Evolutionary conservation across 306 rosid genomes (phyloP).

Genomic region (Quercus mongolica): DNA sequence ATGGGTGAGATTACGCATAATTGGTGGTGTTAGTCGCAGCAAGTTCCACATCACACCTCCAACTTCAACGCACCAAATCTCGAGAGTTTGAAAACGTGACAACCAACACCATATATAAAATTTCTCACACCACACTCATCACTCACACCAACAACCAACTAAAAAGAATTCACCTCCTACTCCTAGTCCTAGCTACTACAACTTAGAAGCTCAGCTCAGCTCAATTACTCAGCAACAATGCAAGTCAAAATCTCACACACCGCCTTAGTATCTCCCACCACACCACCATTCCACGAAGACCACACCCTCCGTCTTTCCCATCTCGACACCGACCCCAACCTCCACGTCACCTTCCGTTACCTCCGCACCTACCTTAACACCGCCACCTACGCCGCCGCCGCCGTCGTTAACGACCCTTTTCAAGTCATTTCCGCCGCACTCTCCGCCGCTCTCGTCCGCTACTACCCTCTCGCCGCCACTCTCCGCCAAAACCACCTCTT

Average conservation of each 20-base stretch:
- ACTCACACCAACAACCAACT: too few relatives aligned
- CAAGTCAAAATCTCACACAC: slow-evolving; percentile 31
- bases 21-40: neutral
- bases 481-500: slow-evolving; percentile 35
- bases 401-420: slow-evolving; percentile 33
- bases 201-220: too few relatives aligned
- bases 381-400: neutral
- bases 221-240: slow-evolving; percentile 12
- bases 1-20: neutral
- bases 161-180: too few relatives aligned
- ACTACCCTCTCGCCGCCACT: slow-evolving; percentile 73
- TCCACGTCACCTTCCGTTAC: slow-evolving; percentile 72
- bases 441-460: slow-evolving; percentile 55
- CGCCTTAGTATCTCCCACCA: slow-evolving; percentile 40
- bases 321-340: slow-evolving; percentile 79
- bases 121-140: neutral
- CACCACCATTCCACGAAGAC: slow-evolving; percentile 41
- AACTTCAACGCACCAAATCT: neutral
- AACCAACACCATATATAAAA: too few relatives aligned
- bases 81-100: too few relatives aligned
- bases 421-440: slow-evolving; percentile 55
- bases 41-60: slow-evolving; percentile 41
- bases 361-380: slow-evolving; percentile 57
- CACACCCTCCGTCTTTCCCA: slow-evolving; percentile 70
- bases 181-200: too few relatives aligned